Evolutionary conservation across 495 filamentous ascomycete species (phyloP), one percentile per base, ranked within the genome.

Genomic region (Neurospora tetrasperma): DNA sequence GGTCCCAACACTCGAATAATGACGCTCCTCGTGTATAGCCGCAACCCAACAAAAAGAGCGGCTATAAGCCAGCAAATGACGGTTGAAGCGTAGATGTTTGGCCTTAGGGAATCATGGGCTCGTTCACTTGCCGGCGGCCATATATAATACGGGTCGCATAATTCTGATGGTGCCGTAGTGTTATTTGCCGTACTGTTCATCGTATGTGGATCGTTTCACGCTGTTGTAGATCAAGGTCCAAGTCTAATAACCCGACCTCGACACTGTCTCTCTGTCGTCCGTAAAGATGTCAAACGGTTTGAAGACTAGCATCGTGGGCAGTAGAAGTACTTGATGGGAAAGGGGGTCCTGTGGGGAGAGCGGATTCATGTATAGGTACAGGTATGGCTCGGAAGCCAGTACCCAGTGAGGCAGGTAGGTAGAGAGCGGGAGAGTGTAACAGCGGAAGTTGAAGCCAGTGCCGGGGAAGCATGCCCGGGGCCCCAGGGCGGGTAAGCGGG

Each of bases 21-120:
- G 38, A 75, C 66, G 0, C 71, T 74, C 35, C 79, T 70, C 1
- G 78, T 81, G 74, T 81, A 81, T 43, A 81, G 74, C 2, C 79
- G 77, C 46, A 81, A 43, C 4, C 54, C 75, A 9, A 80, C 78
- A 68, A 80, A 79, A n/a, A 78, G n/a, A 12, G 76, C 76, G 0
- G 78, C 74, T 35, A 81, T 74, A 4, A 71, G 71, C 76, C 76
- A 78, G 70, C 77, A 78, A n/a, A 75, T 59, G 0, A 74, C 27
- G 2, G 69, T 71, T 11, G 77, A 62, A 5, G 72, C 74, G 71
- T 75, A 72, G 18, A 81, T 77, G 70, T 80, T 78, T 35, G 69
- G 39, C 66, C 71, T 69, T 10, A 75, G 68, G 11, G 72, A 78
- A 46, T 80, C 74, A 69, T 80, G 79, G 14, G 75, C 43, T 11